These are phyloP conservation scores for Aspergillus sp. DNA, from an alignment of 2,329 filamentous ascomycete species.

Conservation along the genomic window DNA sequence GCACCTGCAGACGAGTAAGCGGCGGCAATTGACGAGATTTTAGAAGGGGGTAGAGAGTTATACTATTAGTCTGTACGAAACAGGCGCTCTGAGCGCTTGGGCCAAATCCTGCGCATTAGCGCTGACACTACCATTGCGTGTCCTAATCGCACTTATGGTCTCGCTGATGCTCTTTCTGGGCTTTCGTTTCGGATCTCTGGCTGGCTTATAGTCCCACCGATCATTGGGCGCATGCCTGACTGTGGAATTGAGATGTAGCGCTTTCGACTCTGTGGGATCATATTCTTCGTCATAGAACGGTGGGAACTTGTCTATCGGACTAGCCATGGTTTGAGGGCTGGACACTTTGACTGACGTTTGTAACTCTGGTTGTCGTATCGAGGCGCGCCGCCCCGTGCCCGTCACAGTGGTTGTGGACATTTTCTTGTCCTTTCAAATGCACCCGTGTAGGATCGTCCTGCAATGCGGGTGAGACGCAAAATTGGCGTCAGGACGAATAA, in stretches of 20 bases:
- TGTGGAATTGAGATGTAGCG: constrained; percentile 24
- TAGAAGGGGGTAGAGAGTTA: constrained; percentile 25
- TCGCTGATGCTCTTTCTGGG: constrained; percentile 86
- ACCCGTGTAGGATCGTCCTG: background rate
- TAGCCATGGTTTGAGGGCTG: constrained; percentile 32
- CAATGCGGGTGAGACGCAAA: background rate
- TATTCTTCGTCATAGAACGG: constrained; percentile 40
- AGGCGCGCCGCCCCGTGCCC: constrained; percentile 40
- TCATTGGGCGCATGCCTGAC: constrained; percentile 43
- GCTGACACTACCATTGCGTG: constrained; percentile 78
- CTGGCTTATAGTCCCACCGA: constrained; percentile 56
- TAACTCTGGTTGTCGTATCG: constrained; percentile 37
- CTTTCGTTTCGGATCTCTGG: constrained; percentile 53
- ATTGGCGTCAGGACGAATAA: background rate
- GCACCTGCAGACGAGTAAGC: constrained; percentile 56
- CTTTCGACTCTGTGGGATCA: constrained; percentile 28
- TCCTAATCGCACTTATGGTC: constrained; percentile 79
- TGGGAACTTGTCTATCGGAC: constrained; percentile 45
- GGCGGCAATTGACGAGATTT: background rate
- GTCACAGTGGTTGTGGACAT: constrained; percentile 44
- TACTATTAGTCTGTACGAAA: constrained; percentile 88
- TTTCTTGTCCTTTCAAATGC: constrained; percentile 10
- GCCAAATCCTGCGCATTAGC: constrained; percentile 93
- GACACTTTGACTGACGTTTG: constrained; percentile 30
- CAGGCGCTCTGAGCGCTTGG: constrained; percentile 82